Percentiles rank a stretch among this genome's conserved stretches.
phyloP scores from a whole-genome alignment of 352 stramenopile species.

The Pythium biforme region DNA sequence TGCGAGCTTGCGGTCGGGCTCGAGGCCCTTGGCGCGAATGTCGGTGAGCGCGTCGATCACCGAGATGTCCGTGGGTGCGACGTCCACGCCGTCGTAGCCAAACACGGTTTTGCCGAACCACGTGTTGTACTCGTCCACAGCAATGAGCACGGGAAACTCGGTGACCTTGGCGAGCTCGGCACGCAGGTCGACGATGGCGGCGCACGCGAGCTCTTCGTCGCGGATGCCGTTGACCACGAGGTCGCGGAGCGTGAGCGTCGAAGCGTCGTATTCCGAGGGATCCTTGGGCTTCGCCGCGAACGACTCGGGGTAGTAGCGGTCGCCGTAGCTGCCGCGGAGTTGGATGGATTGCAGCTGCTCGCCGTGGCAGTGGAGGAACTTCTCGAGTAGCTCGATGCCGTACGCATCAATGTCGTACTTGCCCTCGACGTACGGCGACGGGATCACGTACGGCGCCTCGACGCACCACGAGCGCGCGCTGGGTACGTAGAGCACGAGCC shows the following conservation, averaged over 20 bases:
- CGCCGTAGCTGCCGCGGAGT: constrained; percentile 67
- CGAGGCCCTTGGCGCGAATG: constrained; percentile 59
- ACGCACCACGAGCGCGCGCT: constrained; percentile 73
- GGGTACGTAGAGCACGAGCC: constrained; percentile 84
- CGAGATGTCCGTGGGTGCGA: constrained; percentile 74
- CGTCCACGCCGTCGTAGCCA: constrained; percentile 78
- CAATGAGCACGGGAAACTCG: constrained; percentile 84
- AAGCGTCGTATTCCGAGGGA: constrained; percentile 45
- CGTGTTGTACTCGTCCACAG: constrained; percentile 88
- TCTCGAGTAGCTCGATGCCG: constrained; percentile 74
- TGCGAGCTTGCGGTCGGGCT: constrained; percentile 55
- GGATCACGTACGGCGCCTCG: constrained; percentile 84
- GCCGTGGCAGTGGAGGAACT: constrained; percentile 75
- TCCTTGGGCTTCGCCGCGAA: constrained; percentile 78
- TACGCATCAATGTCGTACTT: constrained; percentile 89
- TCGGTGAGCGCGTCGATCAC: constrained; percentile 78
- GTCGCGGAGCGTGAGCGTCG: constrained; percentile 68
- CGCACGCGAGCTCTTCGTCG: constrained; percentile 80
- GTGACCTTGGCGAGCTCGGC: constrained; percentile 73
- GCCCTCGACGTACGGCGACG: constrained; percentile 66
- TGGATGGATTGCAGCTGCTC: constrained; percentile 63
- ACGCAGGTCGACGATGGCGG: constrained; percentile 78
- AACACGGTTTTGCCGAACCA: constrained; percentile 88
- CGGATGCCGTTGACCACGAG: constrained; percentile 76
- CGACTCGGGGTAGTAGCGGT: constrained; percentile 78